phyloP scores from a whole-genome alignment of 2,329 filamentous ascomycete species.

The Talaromyces sp. region DNA sequence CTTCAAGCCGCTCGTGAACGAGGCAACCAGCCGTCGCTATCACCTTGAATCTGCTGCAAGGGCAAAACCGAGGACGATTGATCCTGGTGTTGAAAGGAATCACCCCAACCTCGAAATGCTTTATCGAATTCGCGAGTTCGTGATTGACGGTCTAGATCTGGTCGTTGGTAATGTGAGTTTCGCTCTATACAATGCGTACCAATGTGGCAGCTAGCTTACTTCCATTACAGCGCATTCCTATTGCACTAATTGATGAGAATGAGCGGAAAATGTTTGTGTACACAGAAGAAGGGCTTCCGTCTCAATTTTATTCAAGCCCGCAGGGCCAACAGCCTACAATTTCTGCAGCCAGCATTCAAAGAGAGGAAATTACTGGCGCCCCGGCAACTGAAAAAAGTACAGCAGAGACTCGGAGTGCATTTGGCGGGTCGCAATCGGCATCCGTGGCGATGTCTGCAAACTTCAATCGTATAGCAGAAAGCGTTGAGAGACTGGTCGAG shows the following conservation, averaged over 20 bases:
- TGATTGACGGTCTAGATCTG: constrained; percentile 56
- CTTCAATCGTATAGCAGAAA: constrained; percentile 35
- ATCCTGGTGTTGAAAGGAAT: constrained; percentile 45
- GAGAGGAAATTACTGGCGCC: constrained; percentile 29
- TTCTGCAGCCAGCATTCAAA: constrained; percentile 35
- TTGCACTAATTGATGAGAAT: constrained; percentile 42
- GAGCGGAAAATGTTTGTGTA: constrained; percentile 46
- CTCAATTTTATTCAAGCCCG: constrained; percentile 44
- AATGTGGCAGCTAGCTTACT: constrained; percentile 13
- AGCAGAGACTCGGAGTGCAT: constrained; percentile 26
- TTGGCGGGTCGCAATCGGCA: constrained; percentile 42
- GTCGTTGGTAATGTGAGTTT: constrained; percentile 42
- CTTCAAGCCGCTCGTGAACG: constrained; percentile 55
- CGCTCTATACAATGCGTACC: neutral
- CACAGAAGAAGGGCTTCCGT: constrained; percentile 47
- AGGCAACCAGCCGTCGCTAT: constrained; percentile 48
- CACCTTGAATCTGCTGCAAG: constrained; percentile 35
- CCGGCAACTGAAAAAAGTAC: constrained; percentile 19
- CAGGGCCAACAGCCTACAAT: constrained; percentile 35
- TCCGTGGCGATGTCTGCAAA: constrained; percentile 38
- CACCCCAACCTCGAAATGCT: constrained; percentile 60
- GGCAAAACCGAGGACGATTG: constrained; percentile 49
- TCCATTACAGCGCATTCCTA: constrained; percentile 38
- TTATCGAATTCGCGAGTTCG: constrained; percentile 57
- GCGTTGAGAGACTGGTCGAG: constrained; percentile 33